These are phyloP conservation scores for Hymenoscyphus scutula DNA, from an alignment of 2,329 filamentous ascomycete species.

Conservation along the genomic window DNA sequence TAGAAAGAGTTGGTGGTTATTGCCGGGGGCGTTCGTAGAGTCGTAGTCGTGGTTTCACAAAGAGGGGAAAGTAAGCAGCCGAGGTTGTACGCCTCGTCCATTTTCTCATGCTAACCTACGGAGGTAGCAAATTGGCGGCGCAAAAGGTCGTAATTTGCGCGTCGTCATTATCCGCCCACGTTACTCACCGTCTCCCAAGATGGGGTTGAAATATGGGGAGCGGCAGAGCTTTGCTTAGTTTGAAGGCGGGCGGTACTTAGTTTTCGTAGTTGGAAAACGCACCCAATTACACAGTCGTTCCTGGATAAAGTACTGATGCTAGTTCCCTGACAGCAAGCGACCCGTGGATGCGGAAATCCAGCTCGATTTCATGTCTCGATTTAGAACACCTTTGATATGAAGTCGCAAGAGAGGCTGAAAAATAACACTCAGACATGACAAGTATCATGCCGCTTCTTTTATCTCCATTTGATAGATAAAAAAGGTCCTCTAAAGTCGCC, in stretches of 20 bases:
- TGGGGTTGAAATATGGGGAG: neutral
- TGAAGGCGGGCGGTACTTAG: neutral
- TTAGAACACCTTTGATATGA: neutral
- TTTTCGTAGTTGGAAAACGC: neutral
- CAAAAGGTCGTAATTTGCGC: neutral
- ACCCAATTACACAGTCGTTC: constrained; percentile 12
- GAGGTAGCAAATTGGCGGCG: neutral
- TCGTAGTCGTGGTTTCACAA: constrained; percentile 6
- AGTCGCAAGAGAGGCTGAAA: neutral
- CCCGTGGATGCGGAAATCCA: neutral
- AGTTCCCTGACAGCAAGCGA: neutral
- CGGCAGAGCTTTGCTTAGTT: neutral
- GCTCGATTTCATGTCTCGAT: neutral
- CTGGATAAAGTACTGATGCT: constrained; percentile 4
- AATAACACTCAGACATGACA: neutral
- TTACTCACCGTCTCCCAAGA: constrained; percentile 4
- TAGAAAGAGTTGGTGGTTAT: neutral
- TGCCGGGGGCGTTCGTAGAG: neutral
- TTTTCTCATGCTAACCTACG: neutral
- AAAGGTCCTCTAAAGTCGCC: neutral
- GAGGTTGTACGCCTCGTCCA: neutral
- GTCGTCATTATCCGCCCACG: constrained; percentile 4
- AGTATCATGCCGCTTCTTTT: neutral
- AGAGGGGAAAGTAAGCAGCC: constrained; percentile 10
- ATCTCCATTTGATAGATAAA: neutral